Evolutionary conservation across 148 eudicot species (phyloP).

Genomic region (Rhododendron griersonianum): DNA sequence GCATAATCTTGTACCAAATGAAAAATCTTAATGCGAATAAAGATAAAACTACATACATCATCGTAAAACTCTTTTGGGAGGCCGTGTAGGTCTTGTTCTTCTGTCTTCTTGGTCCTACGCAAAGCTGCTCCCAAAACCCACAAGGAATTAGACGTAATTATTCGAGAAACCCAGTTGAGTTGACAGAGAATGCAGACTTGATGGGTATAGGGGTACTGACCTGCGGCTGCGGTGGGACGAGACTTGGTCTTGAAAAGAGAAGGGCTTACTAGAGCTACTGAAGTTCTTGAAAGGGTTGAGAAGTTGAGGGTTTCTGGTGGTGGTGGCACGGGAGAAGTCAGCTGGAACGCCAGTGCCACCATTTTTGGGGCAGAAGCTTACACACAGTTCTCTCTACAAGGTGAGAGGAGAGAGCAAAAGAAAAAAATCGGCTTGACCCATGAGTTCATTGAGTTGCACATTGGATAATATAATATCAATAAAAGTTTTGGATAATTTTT

Average conservation of each 20-base stretch:
- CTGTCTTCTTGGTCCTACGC: constrained; percentile 44
- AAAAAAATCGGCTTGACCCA: too few species aligned
- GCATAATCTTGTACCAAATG: neutral
- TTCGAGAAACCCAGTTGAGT: neutral
- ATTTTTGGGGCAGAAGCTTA: constrained; percentile 13
- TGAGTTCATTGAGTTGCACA: too few species aligned
- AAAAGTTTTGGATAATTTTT: too few species aligned
- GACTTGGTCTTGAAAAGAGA: constrained; percentile 17
- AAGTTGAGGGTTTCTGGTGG: neutral
- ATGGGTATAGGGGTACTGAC: constrained; percentile 14
- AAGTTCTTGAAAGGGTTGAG: constrained; percentile 10
- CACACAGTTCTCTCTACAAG: neutral
- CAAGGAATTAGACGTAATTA: neutral
- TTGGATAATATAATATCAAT: too few species aligned
- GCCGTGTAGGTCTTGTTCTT: constrained; percentile 57
- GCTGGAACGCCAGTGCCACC: constrained; percentile 37
- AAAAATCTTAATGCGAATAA: neutral
- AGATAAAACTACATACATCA: constrained; percentile 48
- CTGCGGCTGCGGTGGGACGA: constrained; percentile 20
- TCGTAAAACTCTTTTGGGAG: constrained; percentile 80
- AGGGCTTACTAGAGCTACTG: constrained; percentile 10
- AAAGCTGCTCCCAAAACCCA: constrained; percentile 18
- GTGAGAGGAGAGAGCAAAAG: neutral
- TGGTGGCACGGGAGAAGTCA: constrained; percentile 1
- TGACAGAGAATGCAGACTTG: neutral